A percentile compares a stretch with the other conserved stretches of the same genome.
phyloP scores from a whole-genome alignment of 1,284 basidiomycete genomes.

The Trametes sp. region DNA sequence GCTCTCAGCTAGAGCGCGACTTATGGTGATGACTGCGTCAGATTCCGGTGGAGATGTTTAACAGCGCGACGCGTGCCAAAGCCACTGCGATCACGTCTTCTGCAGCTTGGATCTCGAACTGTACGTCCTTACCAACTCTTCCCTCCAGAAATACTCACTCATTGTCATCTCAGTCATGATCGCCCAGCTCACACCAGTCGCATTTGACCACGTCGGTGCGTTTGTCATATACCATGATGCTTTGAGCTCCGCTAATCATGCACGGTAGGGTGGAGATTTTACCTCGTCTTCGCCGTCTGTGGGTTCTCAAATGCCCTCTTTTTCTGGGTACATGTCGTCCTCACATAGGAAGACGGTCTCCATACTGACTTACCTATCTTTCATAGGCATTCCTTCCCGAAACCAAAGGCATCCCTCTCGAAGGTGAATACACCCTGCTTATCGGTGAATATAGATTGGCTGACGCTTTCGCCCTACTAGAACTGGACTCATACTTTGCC shows the following conservation, averaged over 20 bases:
- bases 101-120: constrained; percentile 60
- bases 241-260: neutral
- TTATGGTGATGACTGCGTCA: constrained; percentile 7
- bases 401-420: constrained; percentile 56
- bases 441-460: neutral
- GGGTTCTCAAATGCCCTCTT: constrained; percentile 67
- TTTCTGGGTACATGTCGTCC: constrained; percentile 48
- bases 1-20: neutral
- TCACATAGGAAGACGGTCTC: neutral
- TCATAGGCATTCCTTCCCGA: constrained; percentile 42
- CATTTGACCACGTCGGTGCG: constrained; percentile 54
- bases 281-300: constrained; percentile 68
- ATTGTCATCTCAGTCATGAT: constrained; percentile 47
- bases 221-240: neutral
- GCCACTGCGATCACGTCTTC: constrained; percentile 65
- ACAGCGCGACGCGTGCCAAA: constrained; percentile 66
- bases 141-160: neutral
- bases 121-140: constrained; percentile 24
- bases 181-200: constrained; percentile 57
- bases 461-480: constrained; percentile 39
- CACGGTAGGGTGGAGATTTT: constrained; percentile 50
- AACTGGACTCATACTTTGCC: constrained; percentile 65
- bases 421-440: constrained; percentile 41
- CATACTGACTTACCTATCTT: neutral
- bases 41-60: constrained; percentile 57